Base-by-base conservation (phyloP, 495 filamentous ascomycete species). In the Aspergillus taichungensis region DNA sequence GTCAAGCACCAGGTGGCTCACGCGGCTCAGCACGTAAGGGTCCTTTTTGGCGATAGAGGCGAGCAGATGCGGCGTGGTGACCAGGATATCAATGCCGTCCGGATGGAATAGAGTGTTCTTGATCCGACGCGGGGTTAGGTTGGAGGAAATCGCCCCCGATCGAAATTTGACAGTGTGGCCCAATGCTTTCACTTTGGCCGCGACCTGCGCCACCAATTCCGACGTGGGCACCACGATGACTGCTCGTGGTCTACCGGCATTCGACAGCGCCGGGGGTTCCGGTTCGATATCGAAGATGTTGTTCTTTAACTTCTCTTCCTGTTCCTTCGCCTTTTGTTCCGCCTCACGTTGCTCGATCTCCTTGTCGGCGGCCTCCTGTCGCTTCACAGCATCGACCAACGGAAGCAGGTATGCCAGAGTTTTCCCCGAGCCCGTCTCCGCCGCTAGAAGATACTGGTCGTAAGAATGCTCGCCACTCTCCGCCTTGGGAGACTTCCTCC, bases 381-480 rank as follows among this genome's bases (percentile, higher is more conserved):
- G 70, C 69, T 97, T 97, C 47, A 97, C 61, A 13, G 84, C 80
- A 68, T 98, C 78, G 31, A 97, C 66, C 12, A 79, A 66, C 1
- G 92, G 94, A 13, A 95, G 57, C 18, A 95, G 64, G 56, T 98
- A 98, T 27, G 92, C 85, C 49, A 98, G 68, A 1, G 92, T 98
- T 66, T 98, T 98, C 43, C 92, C 92, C 2, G 92, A 96, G 8
- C 92, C 92, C 2, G 92, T 98, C 67, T 98, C 92, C 8, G 94
- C 92, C 0, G 94, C 92, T 12, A 98, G 72, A 8, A 98, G 76
- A 56, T 85, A 95, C 50, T 91, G 81, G 45, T 83, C 71, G 51
- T 76, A 76, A n/a, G 69, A 63, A 14, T 61, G 49, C 8, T 63
- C 59, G 41, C 63, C 48, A 18, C 64, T 61, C 1, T 62, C 47